phyloP scores from a whole-genome alignment of 2,329 filamentous ascomycete genomes.

The Microthyrium microscopicum region DNA sequence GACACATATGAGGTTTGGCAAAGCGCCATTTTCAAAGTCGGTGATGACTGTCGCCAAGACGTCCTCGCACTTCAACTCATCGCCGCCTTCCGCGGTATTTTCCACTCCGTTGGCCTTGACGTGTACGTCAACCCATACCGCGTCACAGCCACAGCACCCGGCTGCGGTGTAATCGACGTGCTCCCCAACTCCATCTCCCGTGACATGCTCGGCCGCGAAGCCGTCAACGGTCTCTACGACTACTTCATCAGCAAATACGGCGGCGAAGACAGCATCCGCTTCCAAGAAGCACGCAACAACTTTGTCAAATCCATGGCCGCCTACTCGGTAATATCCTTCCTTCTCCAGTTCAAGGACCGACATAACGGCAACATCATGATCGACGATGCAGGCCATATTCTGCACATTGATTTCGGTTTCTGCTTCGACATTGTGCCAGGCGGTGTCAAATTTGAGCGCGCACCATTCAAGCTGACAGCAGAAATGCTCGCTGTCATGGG shows the following conservation, averaged over 20 bases:
- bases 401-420: constrained; percentile 98
- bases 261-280: constrained; percentile 83
- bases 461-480: constrained; percentile 90
- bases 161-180: constrained; percentile 95
- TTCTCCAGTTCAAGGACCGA: constrained; percentile 96
- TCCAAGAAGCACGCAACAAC: constrained; percentile 88
- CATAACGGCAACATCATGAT: constrained; percentile 99
- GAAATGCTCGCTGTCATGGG: constrained; percentile 99
- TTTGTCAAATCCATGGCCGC: constrained; percentile 99
- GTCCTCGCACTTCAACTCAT: constrained; percentile 96
- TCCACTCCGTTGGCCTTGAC: constrained; percentile 84
- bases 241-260: constrained; percentile 97
- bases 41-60: constrained; percentile 95
- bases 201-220: constrained; percentile 95
- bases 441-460: constrained; percentile 92
- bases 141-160: constrained; percentile 90
- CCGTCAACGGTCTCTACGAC: constrained; percentile 94
- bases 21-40: constrained; percentile 98
- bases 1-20: constrained; percentile 69
- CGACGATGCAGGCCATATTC: constrained; percentile 88
- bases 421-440: constrained; percentile 98
- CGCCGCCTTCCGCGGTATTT: constrained; percentile 90
- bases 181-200: constrained; percentile 94
- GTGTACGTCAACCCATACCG: constrained; percentile 96
- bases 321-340: constrained; percentile 90